Base-by-base conservation (phyloP, 768 basidiomycete genomes). In the Cystobasidium ongulense region DNA sequence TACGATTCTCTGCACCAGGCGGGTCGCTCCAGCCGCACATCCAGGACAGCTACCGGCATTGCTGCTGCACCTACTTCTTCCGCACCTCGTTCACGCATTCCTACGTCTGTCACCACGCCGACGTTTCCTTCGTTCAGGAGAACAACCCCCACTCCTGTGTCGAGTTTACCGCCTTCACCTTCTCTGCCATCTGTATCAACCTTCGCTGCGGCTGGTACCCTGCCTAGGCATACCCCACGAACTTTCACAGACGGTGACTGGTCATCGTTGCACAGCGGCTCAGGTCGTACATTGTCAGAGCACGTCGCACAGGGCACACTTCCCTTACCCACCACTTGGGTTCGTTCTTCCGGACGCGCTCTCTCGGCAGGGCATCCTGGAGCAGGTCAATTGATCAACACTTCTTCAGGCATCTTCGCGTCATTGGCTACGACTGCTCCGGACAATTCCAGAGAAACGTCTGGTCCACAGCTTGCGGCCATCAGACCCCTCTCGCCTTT, bases 401-500 rank as follows among this genome's bases (percentile, higher is more conserved):
- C 15, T 21, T 11, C 46, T 50, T 17, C 46, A 11, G 46, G 46
- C 10, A 17, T 21, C n/a, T 50, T 50, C 46, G 46, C n/a, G 5
- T n/a, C 46, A 17, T 11, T 50, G 46, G 46, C 15, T 21, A 21
- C 15, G 4, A 4, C 21, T 8, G 46, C 46, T 11, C n/a, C n/a
- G n/a, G n/a, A n/a, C n/a, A 21, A 21, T 8, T 8, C 10, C 3
- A 11, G 15, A n/a, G 23, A 25, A 61, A 15, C 31, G 11, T 2
- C 13, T 38, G n/a, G 57, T 3, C 57, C 57, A 38, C 57, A 38
- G 29, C 25, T 61, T 11, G 57, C 21, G 2, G 57, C 31, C 23
- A 61, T 61, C 57, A 31, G 57, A 38, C 57, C 57, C 23, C 31
- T 61, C 23, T 61, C 57, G 25, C 57, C 57, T 17, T 38, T 61